A percentile compares a stretch with the other conserved stretches of the same genome.
These are phyloP conservation scores for Fusarium napiforme DNA, from an alignment of 2,329 filamentous ascomycete species.

Conservation along the genomic window DNA sequence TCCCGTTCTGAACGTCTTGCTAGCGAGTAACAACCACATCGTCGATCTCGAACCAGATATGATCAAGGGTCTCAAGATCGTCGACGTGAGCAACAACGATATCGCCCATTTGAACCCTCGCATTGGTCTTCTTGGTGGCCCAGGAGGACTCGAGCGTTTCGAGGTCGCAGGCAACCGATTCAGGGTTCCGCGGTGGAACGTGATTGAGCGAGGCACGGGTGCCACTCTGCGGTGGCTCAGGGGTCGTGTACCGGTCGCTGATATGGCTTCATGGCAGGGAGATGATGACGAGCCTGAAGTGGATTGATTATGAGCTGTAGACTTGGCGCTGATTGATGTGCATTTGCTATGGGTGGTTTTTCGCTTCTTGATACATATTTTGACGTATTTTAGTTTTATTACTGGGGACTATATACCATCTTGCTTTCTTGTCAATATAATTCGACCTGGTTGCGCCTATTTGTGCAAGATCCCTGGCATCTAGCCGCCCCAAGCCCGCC, in stretches of 20 bases:
- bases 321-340: neutral
- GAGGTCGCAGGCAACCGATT: constrained; percentile 89
- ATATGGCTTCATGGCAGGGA: constrained; percentile 67
- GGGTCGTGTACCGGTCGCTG: constrained; percentile 74
- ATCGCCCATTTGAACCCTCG: constrained; percentile 84
- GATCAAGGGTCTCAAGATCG: constrained; percentile 77
- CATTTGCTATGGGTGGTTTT: constrained; percentile 4
- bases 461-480: neutral
- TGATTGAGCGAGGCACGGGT: constrained; percentile 88
- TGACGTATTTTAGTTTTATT: constrained; percentile 28
- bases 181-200: constrained; percentile 83
- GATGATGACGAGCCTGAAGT: constrained; percentile 53
- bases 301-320: constrained; percentile 27
- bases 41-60: constrained; percentile 76
- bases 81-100: constrained; percentile 79
- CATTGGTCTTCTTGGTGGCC: constrained; percentile 79
- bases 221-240: constrained; percentile 84
- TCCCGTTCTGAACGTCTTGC: constrained; percentile 75
- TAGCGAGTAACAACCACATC: constrained; percentile 84
- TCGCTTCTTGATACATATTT: constrained; percentile 30
- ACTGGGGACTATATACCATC: constrained; percentile 25
- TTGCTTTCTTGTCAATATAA: constrained; percentile 13
- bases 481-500: neutral
- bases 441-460: neutral
- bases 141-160: constrained; percentile 69